Conservation (phyloP, 106 monocot species). For the Platanthera zijinensis region DNA sequence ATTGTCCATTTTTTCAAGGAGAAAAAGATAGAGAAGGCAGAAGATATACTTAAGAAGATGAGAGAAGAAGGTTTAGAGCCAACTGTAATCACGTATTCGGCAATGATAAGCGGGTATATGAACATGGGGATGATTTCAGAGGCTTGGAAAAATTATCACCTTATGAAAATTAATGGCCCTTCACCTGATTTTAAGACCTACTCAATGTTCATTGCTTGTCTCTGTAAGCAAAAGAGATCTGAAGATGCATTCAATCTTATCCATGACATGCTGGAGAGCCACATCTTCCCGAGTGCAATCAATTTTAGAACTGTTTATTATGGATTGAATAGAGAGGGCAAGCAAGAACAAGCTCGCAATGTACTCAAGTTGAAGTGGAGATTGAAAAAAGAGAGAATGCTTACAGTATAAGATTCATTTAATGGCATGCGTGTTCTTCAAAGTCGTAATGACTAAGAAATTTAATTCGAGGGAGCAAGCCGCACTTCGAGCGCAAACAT, state of each 20-base stretch:
- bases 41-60: conserved; percentile 54
- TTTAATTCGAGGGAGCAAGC: too few species aligned
- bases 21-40: conserved; percentile 46
- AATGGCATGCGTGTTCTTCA: not conserved
- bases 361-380: conserved; percentile 62
- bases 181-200: conserved; percentile 77
- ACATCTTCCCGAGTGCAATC: conserved; percentile 62
- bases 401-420: not conserved
- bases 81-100: conserved; percentile 78
- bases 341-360: conserved; percentile 45
- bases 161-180: conserved; percentile 56
- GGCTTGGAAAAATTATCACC: conserved; percentile 53
- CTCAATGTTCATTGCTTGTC: conserved; percentile 71
- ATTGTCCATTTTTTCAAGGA: conserved; percentile 69
- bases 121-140: conserved; percentile 58
- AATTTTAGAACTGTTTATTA: conserved; percentile 66
- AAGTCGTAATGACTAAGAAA: too few species aligned
- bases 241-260: conserved; percentile 61
- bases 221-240: conserved; percentile 61
- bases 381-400: conserved; percentile 46
- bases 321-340: conserved; percentile 87
- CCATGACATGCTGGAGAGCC: conserved; percentile 49
- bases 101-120: conserved; percentile 67
- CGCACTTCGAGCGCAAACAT: too few species aligned
- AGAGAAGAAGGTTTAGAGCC: conserved; percentile 48